Conservation (phyloP, 257 asterid genomes). For the Primulina huaijiensis region DNA sequence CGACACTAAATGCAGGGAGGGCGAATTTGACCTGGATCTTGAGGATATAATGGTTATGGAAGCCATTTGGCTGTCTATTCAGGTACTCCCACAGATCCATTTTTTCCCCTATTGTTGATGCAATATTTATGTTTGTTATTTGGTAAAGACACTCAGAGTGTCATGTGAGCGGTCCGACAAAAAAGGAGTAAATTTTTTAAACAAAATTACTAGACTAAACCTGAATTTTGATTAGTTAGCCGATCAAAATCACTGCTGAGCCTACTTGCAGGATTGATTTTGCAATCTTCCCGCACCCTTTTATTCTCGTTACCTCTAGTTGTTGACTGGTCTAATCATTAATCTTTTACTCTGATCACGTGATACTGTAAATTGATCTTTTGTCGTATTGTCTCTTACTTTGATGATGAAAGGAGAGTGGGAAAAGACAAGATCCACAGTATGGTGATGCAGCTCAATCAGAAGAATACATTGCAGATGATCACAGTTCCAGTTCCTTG, state of each 20-base stretch:
- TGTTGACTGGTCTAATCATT: not conserved
- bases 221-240: not conserved
- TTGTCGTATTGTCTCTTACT: conserved; percentile 2
- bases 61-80: conserved; percentile 96
- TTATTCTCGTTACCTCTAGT: not conserved
- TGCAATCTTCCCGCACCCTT: not conserved
- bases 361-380: not conserved
- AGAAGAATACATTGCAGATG: conserved; percentile 46
- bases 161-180: not conserved
- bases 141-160: not conserved
- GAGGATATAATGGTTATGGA: conserved; percentile 99
- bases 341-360: not conserved
- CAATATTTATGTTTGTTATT: conserved; percentile 3
- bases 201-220: too few species aligned
- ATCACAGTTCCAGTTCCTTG: conserved; percentile 36
- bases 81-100: conserved; percentile 44
- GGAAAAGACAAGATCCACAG: conserved; percentile 43
- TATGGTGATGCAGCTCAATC: conserved; percentile 40
- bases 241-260: not conserved
- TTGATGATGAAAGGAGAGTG: conserved; percentile 55
- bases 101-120: conserved; percentile 1
- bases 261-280: not conserved
- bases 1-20: conserved; percentile 56
- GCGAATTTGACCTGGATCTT: conserved; percentile 86
- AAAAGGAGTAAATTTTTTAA: too few species aligned